Evolutionary conservation across 2,329 filamentous ascomycete genomes (phyloP), one percentile per base, ranked within the genome.

Genomic region (Boeremia exigua): DNA sequence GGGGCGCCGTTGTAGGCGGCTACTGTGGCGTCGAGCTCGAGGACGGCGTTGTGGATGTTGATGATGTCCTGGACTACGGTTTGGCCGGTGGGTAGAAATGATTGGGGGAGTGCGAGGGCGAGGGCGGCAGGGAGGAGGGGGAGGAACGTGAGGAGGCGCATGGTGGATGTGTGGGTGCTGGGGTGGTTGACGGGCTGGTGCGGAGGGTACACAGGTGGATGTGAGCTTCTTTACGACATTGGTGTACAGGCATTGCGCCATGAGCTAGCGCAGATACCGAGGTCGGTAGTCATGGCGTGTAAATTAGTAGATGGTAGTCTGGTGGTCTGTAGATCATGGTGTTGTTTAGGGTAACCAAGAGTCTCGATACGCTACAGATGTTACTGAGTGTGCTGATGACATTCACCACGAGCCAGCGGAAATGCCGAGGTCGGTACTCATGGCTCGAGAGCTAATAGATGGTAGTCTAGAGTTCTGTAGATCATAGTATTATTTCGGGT

Each of bases 31-130:
- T 65, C 61, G 12, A 60, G 58, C 1, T 45, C 54, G 5, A 60
- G 47, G 7, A 63, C 61, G 4, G 63, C 59, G 12, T 53, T 48
- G 32, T 64, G 52, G 48, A 65, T 66, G 46, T 63, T 63, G 39
- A 57, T 49, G 11, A 61, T 54, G 39, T 58, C 59, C 48, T 61
- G 61, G 14, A 48, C 51, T 15, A 61, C 56, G 11, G 54, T 54
- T 32, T 57, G 49, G 33, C 51, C 56, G 2, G 56, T 63, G 1
- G 48, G 56, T 9, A 56, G 55, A 15, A 59, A 9, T 33, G 53
- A 32, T 11, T 47, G 46, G 25, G 48, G 33, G 45, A 48, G 10
- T 8, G 43, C 38, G 23, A 54, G n/a, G 34, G 44, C 2, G 44
- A 57, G 42, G 6, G 49, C 30, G 11, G 37, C 25, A 5, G 61